Base-by-base conservation (phyloP, 768 basidiomycete species). In the Rubroboletus pulcherrimus region DNA sequence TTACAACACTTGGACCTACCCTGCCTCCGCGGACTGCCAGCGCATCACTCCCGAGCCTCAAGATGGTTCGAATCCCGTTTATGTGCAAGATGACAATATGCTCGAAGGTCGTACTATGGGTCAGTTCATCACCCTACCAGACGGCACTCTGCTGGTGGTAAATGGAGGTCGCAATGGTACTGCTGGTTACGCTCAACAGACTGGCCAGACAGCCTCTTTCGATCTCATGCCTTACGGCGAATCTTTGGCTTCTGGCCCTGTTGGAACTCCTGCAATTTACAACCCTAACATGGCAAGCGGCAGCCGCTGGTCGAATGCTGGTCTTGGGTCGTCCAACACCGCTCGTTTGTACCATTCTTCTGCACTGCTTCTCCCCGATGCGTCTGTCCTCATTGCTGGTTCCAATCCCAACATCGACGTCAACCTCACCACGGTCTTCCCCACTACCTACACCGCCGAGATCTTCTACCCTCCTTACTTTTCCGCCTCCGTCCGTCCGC, bases 401-500 rank as follows among this genome's bases (percentile, higher is more conserved):
- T 93, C 91, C 31, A 98, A 98, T 74, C 94, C 95, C 15, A 96
- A 95, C 68, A 79, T 91, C 45, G 94, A 98, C 64, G 86, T 88
- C 60, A 91, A 90, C 64, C 53, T 73, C 37, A 72, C 76, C 37
- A 81, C 87, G 7, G 35, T 78, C 53, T 93, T 78, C 78, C 85
- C 87, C 2, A 93, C 93, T 3, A 83, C 86, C 33, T 95, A 94
- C 68, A 75, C 81, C 33, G 86, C 89, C 2, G 93, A 97, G 70
- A 80, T 86, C 42, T 98, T 94, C 76, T 97, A 95, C 74, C 96
- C 96, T 0, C 79, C 85, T 5, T 99, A 96, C 75, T 99, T 88
- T 75, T 79, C 79, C 45, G 81, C 87, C 11, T 62, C 73, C 38
- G 75, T 76, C 2, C 87, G 93, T 19, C 96, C 96, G 4, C 68